Base-by-base conservation (phyloP, 805 yeast species). In the Saccharomyces jurei region DNA sequence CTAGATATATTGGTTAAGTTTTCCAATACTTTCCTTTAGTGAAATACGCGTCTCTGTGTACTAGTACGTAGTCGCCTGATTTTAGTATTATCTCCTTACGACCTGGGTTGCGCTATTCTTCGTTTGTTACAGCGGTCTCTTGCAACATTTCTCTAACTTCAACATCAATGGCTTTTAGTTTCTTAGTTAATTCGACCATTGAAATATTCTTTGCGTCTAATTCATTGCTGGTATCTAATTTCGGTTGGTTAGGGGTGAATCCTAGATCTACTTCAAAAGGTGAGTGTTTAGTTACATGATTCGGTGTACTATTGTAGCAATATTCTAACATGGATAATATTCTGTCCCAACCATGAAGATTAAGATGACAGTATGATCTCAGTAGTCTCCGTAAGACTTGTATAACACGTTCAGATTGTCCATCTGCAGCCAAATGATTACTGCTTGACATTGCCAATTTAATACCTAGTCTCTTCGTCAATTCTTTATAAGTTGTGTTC, bases 181-280 rank as follows among this genome's bases (percentile, higher is more conserved):
- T 11, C 22, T 49, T 46, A 5, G 32, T 30, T n/a, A 56, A 21
- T 2, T 56, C 56, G 13, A 41, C 51, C 4, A 46, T 22, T 1
- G 11, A 11, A n/a, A 32, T 26, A 9, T 28, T 13, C 13, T 49
- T 47, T 2, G 50, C 48, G 21, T 26, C 11, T 6, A 41, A 6
- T 41, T 22, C 49, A 11, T 28, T n/a, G 3, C 22, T 30, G 14
- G 44, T 46, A 10, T 41, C 22, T 13, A 53, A 17, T 21, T 27
- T 2, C 6, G 57, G 60, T 32, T 25, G 31, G 30, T 54, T 54
- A 11, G 58, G 58, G 6, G n/a, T 46, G n/a, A 49, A 58, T 2
- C 58, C 55, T 51, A 53, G 46, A 31, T 57, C 55, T 5, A 48
- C 55, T 52, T 51, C 52, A 49, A 52, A 55, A 4, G 58, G 58